A percentile compares a stretch with the other conserved stretches of the same genome.
Conservation (phyloP, 441 rosid genomes). For the Omphalea diandra region DNA sequence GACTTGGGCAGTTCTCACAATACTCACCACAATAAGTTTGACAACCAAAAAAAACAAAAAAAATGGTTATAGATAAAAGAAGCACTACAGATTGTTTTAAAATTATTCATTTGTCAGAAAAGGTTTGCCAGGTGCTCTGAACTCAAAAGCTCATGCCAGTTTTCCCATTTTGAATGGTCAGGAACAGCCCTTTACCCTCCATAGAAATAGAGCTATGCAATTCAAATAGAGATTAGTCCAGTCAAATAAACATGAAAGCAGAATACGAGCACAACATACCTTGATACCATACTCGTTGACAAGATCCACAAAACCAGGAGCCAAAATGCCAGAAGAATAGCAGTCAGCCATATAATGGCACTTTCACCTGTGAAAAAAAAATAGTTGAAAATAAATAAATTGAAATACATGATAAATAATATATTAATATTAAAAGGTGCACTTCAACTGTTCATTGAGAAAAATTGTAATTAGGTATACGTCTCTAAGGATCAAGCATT, state of each 20-base stretch:
- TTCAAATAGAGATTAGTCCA: neutral
- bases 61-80: neutral
- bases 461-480: no score
- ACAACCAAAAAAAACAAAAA: neutral
- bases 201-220: no score
- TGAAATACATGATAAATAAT: no score
- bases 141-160: neutral
- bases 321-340: slow-evolving; percentile 93
- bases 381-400: no score
- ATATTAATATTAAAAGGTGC: no score
- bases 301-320: slow-evolving; percentile 95
- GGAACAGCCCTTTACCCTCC: neutral
- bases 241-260: neutral
- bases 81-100: neutral
- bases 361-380: slow-evolving; percentile 84
- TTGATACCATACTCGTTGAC: slow-evolving; percentile 88
- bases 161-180: neutral
- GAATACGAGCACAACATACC: slow-evolving; percentile 39
- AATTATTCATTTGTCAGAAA: neutral
- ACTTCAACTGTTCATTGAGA: no score
- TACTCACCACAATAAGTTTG: neutral
- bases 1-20: neutral
- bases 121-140: neutral
- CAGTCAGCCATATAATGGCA: slow-evolving; percentile 95
- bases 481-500: no score